Conservation (phyloP, 2,329 filamentous ascomycete genomes). For the Gnomoniopsis sp. region DNA sequence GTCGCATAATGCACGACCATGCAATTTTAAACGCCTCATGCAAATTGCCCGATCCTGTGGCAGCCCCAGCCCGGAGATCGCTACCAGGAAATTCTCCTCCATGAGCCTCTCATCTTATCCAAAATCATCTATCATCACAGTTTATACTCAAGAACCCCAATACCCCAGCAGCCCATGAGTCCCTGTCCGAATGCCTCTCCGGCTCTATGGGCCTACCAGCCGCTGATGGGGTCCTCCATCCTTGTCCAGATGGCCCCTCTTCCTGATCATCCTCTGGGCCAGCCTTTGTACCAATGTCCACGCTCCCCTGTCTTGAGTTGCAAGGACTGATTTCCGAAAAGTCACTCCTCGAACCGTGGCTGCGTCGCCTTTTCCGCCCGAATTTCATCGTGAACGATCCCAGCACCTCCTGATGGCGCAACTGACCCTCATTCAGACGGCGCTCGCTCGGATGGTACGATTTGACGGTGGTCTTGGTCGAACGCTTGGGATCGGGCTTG, state of each 20-base stretch:
- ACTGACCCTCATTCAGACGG: slow-evolving; percentile 42
- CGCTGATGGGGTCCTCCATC: too few relatives aligned
- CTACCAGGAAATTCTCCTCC: too few relatives aligned
- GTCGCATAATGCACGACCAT: too few relatives aligned
- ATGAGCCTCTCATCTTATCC: too few relatives aligned
- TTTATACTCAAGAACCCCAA: too few relatives aligned
- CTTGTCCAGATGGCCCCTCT: not conserved
- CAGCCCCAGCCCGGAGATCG: too few relatives aligned
- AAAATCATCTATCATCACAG: too few relatives aligned
- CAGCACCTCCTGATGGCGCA: slow-evolving; percentile 45
- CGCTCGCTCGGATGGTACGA: slow-evolving; percentile 40
- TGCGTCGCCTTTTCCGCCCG: slow-evolving; percentile 28
- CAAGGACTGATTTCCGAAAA: slow-evolving; percentile 39
- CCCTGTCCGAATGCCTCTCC: too few relatives aligned
- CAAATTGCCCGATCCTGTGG: too few relatives aligned
- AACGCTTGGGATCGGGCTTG: slow-evolving; percentile 19
- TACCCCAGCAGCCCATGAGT: too few relatives aligned
- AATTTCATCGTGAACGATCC: slow-evolving; percentile 44
- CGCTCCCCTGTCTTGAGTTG: slow-evolving; percentile 37
- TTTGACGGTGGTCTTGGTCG: not conserved
- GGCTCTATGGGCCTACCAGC: too few relatives aligned
- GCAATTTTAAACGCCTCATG: too few relatives aligned
- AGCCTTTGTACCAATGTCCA: slow-evolving; percentile 20
- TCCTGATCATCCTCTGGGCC: not conserved
- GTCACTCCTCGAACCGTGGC: slow-evolving; percentile 21